Base-by-base conservation (phyloP, 1,139 yeast species). In the Meyerozyma guilliermondii region DNA sequence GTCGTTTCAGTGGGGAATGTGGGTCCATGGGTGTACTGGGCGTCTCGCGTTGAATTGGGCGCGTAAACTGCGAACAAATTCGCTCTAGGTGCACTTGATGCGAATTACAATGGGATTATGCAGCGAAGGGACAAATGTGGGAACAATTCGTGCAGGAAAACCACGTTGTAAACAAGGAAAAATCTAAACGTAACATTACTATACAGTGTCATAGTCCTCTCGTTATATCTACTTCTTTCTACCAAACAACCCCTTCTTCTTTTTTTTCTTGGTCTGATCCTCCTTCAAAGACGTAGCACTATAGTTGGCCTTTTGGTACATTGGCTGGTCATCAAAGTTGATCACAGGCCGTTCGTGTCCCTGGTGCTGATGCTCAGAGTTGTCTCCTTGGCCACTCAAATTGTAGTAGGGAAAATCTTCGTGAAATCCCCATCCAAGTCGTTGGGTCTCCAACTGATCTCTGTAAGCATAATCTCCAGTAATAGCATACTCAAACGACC, bases 401-500 rank as follows among this genome's bases (percentile, higher is more conserved):
- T 60, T 66, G 49, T 66, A 61, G 53, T 62, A 62, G 2, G 74
- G 63, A 51, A 72, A 73, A 52, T 73, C 78, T 42, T 71, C 76
- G 50, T 72, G 78, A 59, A 72, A 72, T 41, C 84, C 80, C 84
- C 95, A 89, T 22, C 97, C 97, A 43, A 84, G 73, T 31, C 80
- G 68, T 18, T 76, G 76, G 8, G 91, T 75, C 63, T 91, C 97
- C 59, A 88, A 74, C 56, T 87, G 89, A 46, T 87, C 92, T 43
- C 83, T 77, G 67, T 85, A 83, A 23, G 77, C 63, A 43, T 75
- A 69, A 61, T 91, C 96, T 38, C 97, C 97, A 4, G 96, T 85
- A 49, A 92, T 87, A 28, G 96, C 83, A 59, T 84, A 92, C 68
- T 92, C 98, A 64, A 92, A 92, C 5, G 87, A 78, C 50, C 97